phyloP scores from a whole-genome alignment of 805 yeast species.

The Priceomyces medius region DNA sequence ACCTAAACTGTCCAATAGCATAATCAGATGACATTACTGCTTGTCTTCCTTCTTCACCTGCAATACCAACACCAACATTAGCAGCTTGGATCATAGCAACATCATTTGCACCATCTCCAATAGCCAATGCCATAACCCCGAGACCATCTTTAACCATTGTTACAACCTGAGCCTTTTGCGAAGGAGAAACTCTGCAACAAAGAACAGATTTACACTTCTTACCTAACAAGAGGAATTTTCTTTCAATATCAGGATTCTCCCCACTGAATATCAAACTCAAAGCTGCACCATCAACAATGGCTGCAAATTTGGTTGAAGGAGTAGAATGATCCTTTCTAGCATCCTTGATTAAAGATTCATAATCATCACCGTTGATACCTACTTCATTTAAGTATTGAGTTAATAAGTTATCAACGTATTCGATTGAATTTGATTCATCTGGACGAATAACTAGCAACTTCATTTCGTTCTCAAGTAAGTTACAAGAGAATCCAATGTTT shows the following conservation, averaged over 20 bases:
- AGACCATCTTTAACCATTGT: constrained; percentile 60
- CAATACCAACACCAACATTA: constrained; percentile 81
- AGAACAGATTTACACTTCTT: constrained; percentile 76
- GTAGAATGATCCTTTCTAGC: constrained; percentile 66
- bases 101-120: constrained; percentile 87
- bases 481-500: constrained; percentile 78
- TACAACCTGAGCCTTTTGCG: constrained; percentile 78
- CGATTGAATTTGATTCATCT: constrained; percentile 50
- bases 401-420: constrained; percentile 37
- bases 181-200: constrained; percentile 82
- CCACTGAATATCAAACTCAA: constrained; percentile 45
- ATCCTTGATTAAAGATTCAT: constrained; percentile 39
- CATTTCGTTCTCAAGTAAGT: constrained; percentile 66
- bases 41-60: constrained; percentile 84
- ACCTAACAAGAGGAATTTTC: constrained; percentile 66
- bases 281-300: constrained; percentile 72
- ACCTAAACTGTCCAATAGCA: constrained; percentile 78
- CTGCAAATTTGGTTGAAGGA: constrained; percentile 56
- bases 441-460: constrained; percentile 63
- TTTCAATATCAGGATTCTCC: constrained; percentile 20
- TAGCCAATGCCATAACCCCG: constrained; percentile 73
- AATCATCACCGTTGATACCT: constrained; percentile 26
- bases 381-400: constrained; percentile 50
- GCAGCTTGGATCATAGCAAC: constrained; percentile 89
- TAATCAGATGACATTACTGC: constrained; percentile 87